Base-by-base conservation (phyloP, 257 asterid species). In the Solanum ahanhuiri region DNA sequence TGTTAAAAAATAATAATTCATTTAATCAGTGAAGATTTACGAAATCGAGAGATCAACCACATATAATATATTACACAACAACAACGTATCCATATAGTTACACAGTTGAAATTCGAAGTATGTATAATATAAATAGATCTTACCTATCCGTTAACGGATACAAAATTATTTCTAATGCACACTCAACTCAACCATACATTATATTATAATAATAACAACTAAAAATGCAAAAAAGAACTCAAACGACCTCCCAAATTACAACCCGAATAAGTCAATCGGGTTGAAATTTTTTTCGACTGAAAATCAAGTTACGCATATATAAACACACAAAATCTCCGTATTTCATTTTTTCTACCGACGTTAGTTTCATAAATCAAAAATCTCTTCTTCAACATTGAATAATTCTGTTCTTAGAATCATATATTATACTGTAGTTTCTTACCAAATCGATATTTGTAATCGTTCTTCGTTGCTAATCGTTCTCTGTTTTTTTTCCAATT, bases 371-470 rank as follows among this genome's bases (percentile, higher is more conserved):
- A 41, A 33, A 77, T 43, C 63, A 43, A 43, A 43, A 77, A 77
- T 5, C 60, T 77, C 86, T 45, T 45, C 83, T 67, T 75, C 84
- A 30, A 37, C 63, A 81, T 64, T 60, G 82, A 86, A 82, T 75
- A 71, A 39, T 63, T 18, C 45, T 22, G 67, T 82, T n/a, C 18
- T 41, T 60, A 37, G 25, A 69, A 77, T 77, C 89, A 48, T 85
- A 37, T n/a, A 73, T 63, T 79, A 7, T 83, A 31, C 48, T 15
- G 18, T 23, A 12, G 12, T 31, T 12, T 30, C 82, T 60, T 72
- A 7, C 23, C 48, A 12, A 14, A 20, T 71, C 18, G 39, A 22
- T 48, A 67, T 20, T 31, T 43, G 58, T 14, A 30, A 9, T 34
- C 35, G 28, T 72, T 86, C 58, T 34, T 22, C 58, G 48, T 88